Conservation (phyloP, 495 filamentous ascomycete species). For the Neurospora sp. region DNA sequence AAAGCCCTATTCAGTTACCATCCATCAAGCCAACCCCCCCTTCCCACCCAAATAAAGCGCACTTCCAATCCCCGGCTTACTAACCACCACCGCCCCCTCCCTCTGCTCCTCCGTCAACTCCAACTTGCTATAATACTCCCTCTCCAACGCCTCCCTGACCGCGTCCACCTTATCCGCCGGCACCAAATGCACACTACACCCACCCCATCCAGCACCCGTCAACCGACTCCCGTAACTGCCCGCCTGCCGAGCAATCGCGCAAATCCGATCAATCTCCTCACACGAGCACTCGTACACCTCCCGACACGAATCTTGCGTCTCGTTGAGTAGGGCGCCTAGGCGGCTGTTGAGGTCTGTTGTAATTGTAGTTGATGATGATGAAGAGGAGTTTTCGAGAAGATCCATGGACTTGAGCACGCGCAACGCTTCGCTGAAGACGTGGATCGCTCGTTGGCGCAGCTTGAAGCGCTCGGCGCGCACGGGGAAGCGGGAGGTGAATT, state of each 20-base stretch:
- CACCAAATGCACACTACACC: slow-evolving; percentile 88
- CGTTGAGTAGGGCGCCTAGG: slow-evolving; percentile 80
- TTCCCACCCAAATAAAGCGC: slow-evolving; percentile 32
- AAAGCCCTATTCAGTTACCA: not conserved
- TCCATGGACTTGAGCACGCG: slow-evolving; percentile 75
- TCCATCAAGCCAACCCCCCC: slow-evolving; percentile 8
- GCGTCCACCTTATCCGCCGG: slow-evolving; percentile 75
- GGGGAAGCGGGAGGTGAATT: slow-evolving; percentile 75
- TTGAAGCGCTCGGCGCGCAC: slow-evolving; percentile 82
- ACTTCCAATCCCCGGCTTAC: slow-evolving; percentile 70
- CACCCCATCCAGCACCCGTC: slow-evolving; percentile 95
- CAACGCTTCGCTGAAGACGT: slow-evolving; percentile 83
- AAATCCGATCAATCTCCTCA: slow-evolving; percentile 80
- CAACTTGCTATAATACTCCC: slow-evolving; percentile 75
- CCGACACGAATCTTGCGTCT: slow-evolving; percentile 77
- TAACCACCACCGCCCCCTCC: slow-evolving; percentile 75
- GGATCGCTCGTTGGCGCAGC: slow-evolving; percentile 73
- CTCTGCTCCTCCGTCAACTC: slow-evolving; percentile 64
- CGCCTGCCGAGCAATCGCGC: slow-evolving; percentile 61
- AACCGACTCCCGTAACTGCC: slow-evolving; percentile 79
- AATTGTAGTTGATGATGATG: slow-evolving; percentile 9
- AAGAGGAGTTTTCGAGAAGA: slow-evolving; percentile 43
- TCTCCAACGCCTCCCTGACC: slow-evolving; percentile 65
- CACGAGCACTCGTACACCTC: slow-evolving; percentile 84
- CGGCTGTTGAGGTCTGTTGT: slow-evolving; percentile 45